phyloP scores from a whole-genome alignment of 495 filamentous ascomycete species.

The Jackrogersella multiformis region DNA sequence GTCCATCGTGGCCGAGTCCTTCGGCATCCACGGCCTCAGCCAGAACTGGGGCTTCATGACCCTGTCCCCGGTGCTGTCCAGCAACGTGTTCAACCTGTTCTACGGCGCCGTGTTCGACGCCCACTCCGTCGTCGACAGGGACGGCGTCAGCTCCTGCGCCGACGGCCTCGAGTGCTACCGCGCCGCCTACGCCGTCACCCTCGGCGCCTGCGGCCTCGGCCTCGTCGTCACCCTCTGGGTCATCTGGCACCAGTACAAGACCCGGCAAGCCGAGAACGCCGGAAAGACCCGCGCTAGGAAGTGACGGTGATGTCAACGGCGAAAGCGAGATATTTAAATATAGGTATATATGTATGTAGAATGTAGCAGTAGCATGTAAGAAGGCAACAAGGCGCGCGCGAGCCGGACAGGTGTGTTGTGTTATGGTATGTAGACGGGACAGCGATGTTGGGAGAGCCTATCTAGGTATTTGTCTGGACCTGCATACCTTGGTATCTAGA shows the following conservation, averaged over 20 bases:
- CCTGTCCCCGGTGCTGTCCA: conserved; percentile 80
- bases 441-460: not conserved
- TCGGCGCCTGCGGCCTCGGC: conserved; percentile 75
- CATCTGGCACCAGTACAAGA: conserved; percentile 70
- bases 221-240: conserved; percentile 76
- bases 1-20: conserved; percentile 88
- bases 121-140: conserved; percentile 72
- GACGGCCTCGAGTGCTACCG: conserved; percentile 85
- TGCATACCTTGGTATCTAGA: too few relatives aligned
- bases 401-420: not conserved
- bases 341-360: not conserved
- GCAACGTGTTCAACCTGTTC: conserved; percentile 90
- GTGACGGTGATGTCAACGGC: not conserved
- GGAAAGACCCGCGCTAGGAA: conserved; percentile 44
- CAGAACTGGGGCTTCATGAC: conserved; percentile 98
- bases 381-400: not conserved
- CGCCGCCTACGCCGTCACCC: conserved; percentile 83
- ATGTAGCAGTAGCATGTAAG: not conserved
- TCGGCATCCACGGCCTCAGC: conserved; percentile 86
- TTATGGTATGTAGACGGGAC: not conserved
- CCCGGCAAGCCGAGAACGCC: conserved; percentile 45
- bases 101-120: conserved; percentile 85
- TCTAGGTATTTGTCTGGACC: too few relatives aligned
- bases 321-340: not conserved
- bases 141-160: conserved; percentile 76